Percentiles rank a stretch among this genome's conserved stretches.
Evolutionary conservation across 2,329 filamentous ascomycete species (phyloP).

Genomic region (Lecanicillium sp.): DNA sequence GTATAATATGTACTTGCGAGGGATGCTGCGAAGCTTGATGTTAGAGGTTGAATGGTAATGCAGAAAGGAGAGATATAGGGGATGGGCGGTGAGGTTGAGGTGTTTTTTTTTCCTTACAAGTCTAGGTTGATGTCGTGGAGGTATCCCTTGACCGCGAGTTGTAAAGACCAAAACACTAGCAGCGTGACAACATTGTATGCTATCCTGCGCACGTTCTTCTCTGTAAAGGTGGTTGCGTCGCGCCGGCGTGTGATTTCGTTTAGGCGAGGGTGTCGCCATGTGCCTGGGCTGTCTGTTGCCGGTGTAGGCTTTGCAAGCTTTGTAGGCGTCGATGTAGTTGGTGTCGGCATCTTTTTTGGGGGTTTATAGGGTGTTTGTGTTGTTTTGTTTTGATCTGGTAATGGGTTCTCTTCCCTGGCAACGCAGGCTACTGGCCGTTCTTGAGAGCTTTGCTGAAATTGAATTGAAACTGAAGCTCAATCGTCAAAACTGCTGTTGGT

Average conservation of each 20-base stretch:
- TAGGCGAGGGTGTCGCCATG: conserved; percentile 84
- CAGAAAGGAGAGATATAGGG: conserved; percentile 7
- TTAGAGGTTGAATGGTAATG: background rate
- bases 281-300: conserved; percentile 55
- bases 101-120: conserved; percentile 30
- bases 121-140: conserved; percentile 25
- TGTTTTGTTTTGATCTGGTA: background rate
- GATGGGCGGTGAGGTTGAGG: too few species aligned
- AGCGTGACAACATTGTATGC: conserved; percentile 54
- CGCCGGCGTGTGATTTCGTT: conserved; percentile 79
- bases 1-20: conserved; percentile 24
- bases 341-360: conserved; percentile 20
- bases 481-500: conserved; percentile 5
- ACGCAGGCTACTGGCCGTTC: too few species aligned
- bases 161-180: conserved; percentile 27
- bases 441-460: too few species aligned
- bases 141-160: conserved; percentile 26
- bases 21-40: conserved; percentile 19
- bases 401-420: background rate
- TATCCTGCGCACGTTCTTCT: conserved; percentile 65
- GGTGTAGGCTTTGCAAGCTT: conserved; percentile 28
- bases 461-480: too few species aligned
- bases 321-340: conserved; percentile 29
- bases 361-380: conserved; percentile 4
- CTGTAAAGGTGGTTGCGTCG: conserved; percentile 68